Percentiles rank a stretch among this genome's conserved stretches.
phyloP scores from a whole-genome alignment of 2,329 filamentous ascomycete species.

The Dothideomycetidae sp. region DNA sequence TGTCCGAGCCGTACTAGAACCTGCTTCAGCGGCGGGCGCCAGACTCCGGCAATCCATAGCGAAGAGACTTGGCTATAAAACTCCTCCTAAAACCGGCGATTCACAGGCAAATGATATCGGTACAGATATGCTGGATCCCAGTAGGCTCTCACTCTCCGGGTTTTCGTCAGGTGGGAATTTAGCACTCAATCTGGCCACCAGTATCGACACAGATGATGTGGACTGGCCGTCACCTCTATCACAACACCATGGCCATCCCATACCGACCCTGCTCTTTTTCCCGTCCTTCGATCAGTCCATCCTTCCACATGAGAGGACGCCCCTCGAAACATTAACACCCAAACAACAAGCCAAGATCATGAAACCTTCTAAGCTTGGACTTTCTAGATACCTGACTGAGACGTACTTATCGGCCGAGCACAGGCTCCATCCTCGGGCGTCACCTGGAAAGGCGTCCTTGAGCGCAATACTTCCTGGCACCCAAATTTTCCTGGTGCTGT shows the following conservation, averaged over 20 bases:
- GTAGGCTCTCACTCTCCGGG: conserved; percentile 29
- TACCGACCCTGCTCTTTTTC: conserved; percentile 31
- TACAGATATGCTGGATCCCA: conserved; percentile 24
- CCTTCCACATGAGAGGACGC: conserved; percentile 24
- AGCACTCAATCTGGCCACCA: conserved; percentile 30
- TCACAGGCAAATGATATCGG: conserved; percentile 7
- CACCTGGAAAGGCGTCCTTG: conserved; percentile 24
- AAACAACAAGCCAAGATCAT: conserved; percentile 19
- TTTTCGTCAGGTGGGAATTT: conserved; percentile 35
- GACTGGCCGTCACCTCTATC: conserved; percentile 27
- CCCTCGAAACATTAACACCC: conserved; percentile 15
- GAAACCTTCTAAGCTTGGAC: conserved; percentile 14
- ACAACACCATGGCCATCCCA: conserved; percentile 20
- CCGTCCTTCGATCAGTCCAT: conserved; percentile 29
- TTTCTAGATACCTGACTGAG: conserved; percentile 26
- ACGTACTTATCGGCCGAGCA: conserved; percentile 28
- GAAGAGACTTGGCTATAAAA: conserved; percentile 12
- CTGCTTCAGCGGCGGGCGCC: conserved; percentile 20
- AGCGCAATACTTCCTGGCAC: conserved; percentile 23
- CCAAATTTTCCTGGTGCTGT: conserved; percentile 28
- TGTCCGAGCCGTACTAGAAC: conserved; percentile 29
- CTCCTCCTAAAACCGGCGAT: conserved; percentile 9
- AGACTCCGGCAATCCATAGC: conserved; percentile 22
- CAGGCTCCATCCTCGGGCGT: conserved; percentile 26
- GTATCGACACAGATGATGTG: conserved; percentile 19